Conservation (phyloP, 495 filamentous ascomycete species). For the Physcia stellaris region DNA sequence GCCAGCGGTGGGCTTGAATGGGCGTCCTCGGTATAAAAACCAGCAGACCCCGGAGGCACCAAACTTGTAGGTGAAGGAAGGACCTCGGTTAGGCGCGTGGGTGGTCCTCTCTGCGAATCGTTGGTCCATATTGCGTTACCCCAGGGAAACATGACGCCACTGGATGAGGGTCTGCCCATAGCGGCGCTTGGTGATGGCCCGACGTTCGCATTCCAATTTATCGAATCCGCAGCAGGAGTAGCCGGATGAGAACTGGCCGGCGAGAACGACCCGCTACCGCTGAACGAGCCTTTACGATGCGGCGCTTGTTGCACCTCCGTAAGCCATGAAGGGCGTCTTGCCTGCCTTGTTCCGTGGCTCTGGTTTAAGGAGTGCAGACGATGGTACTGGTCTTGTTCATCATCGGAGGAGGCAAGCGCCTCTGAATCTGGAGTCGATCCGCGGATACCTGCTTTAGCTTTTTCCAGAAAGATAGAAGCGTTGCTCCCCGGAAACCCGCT, state of each 20-base stretch:
- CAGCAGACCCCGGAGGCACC: slow-evolving; percentile 33
- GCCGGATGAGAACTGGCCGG: slow-evolving; percentile 63
- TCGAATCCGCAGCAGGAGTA: slow-evolving; percentile 56
- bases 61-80: slow-evolving; percentile 64
- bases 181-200: slow-evolving; percentile 33
- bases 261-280: slow-evolving; percentile 45
- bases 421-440: slow-evolving; percentile 88
- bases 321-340: slow-evolving; percentile 40
- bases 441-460: slow-evolving; percentile 48
- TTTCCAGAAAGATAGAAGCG: slow-evolving; percentile 54
- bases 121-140: slow-evolving; percentile 63
- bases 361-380: slow-evolving; percentile 22
- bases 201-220: slow-evolving; percentile 45
- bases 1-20: slow-evolving; percentile 38
- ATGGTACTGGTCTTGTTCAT: slow-evolving; percentile 50
- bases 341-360: slow-evolving; percentile 26
- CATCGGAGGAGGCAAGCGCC: slow-evolving; percentile 82
- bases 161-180: slow-evolving; percentile 45
- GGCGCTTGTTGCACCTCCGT: slow-evolving; percentile 33
- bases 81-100: slow-evolving; percentile 58
- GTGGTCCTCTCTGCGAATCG: slow-evolving; percentile 61
- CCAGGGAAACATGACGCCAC: slow-evolving; percentile 52
- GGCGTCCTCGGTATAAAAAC: slow-evolving; percentile 30
- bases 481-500: slow-evolving; percentile 22
- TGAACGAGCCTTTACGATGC: slow-evolving; percentile 36